Base-by-base conservation (phyloP, 1,284 basidiomycete species). In the Malassezia japonica region DNA sequence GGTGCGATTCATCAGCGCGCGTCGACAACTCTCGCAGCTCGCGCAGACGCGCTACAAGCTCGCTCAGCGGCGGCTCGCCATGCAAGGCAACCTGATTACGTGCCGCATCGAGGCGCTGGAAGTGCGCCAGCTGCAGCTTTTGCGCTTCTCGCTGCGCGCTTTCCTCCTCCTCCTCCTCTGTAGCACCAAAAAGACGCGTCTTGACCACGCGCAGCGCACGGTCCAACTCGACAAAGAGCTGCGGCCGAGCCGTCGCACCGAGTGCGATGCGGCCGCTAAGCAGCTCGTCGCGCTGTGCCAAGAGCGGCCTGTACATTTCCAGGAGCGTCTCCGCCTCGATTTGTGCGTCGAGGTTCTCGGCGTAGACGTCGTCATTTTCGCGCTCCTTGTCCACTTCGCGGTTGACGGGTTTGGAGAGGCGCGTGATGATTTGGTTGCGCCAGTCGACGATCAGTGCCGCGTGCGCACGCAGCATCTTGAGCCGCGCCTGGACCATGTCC, bases 321-420 rank as follows among this genome's bases (percentile, higher is more conserved):
- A 69, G 55, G 15, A 70, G 42, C 20, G 59, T 61, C 46, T 71
- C 69, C 0, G 64, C 67, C 45, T 70, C 65, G 29, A 57, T 60
- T 41, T 71, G 69, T 6, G 64, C 62, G 31, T 71, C 69, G 4
- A 71, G 54, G 20, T 68, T 63, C 23, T 71, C 67, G 18, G 63
- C 60, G 34, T 70, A 71, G 34, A 67, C 61, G 42, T 71, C 69
- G 45, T 70, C 69, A 28, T 61, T 60, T 13, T 66, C 65, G 7
- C 62, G 57, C 38, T 63, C 64, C 18, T 57, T 54, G 39, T 56
- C 57, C 29, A 70, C 60, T 15, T 68, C 67, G 36, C 69, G 61
- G 46, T 67, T 71, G 35, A 71, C 62, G 2, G 64, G 49, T 12
- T 57, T 59, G 4, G 40, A 34, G 13, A 71, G 52, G 9, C 62